A percentile compares a stretch with the other conserved stretches of the same genome.
phyloP scores from a whole-genome alignment of 2,329 filamentous ascomycete genomes.

The Fusarium humuli region DNA sequence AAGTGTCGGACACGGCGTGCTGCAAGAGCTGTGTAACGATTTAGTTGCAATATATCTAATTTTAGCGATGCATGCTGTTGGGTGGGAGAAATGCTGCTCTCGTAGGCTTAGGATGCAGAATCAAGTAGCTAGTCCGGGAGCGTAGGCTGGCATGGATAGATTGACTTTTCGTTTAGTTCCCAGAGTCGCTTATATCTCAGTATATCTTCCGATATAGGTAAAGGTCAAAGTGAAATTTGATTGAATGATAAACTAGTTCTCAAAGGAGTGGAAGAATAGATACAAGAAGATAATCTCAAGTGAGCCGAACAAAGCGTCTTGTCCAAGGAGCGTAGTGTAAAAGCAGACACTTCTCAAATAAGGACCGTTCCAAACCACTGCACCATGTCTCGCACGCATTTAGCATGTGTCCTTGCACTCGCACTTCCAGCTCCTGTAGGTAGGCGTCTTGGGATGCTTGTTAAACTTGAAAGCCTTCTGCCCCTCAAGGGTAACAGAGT shows the following conservation, averaged over 20 bases:
- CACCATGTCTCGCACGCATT: no score
- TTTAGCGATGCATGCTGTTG: not conserved
- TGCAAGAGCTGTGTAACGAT: not conserved
- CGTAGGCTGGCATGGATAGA: accelerated
- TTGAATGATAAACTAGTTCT: not conserved
- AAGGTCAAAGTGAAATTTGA: not conserved
- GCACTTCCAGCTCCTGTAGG: conserved; percentile 15
- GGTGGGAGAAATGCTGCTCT: accelerated
- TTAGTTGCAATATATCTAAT: not conserved
- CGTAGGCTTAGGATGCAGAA: no score
- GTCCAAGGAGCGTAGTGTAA: not conserved
- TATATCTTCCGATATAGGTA: not conserved
- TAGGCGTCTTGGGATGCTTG: not conserved
- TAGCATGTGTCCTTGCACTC: not conserved
- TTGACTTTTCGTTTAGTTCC: accelerated
- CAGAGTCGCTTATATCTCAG: not conserved
- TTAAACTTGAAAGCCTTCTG: no score
- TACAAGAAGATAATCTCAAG: not conserved
- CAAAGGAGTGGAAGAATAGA: not conserved
- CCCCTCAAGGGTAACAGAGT: not conserved
- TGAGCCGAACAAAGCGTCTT: not conserved
- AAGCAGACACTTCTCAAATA: not conserved
- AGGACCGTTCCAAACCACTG: not conserved
- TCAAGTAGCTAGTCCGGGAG: accelerated
- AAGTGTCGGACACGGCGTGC: not conserved